Base-by-base conservation (phyloP, 225 moss, liverwort and hornwort genomes). In the Antitrichia curtipendula region DNA sequence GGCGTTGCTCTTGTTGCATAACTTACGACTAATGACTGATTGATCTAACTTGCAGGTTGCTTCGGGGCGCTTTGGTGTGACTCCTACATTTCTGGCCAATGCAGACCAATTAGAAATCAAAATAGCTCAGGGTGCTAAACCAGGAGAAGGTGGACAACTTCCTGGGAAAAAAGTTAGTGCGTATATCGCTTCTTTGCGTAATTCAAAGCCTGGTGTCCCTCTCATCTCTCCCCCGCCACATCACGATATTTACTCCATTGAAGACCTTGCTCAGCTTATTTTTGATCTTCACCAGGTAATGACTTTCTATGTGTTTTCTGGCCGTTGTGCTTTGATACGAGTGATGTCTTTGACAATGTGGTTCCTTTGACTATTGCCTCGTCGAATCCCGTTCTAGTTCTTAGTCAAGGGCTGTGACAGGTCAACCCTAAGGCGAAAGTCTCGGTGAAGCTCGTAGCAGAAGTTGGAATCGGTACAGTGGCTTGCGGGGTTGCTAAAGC, bases 231-330 rank as follows among this genome's bases (percentile, higher is more conserved):
- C 97, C 38, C 97, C 97, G 80, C 97, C 97, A 61, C 97, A 97
- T 89, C 97, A 97, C 86, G 97, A 97, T 90, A 97, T 97, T 75
- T 97, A 97, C 82, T 97, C 97, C 32, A 97, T 97, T 91, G 97
- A 97, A 88, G 97, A 97, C 83, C 89, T 97, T 78, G 97, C 97
- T 59, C 97, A 97, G 87, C 94, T 97, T 47, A 95, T 96, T 60
- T 97, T 92, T 82, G 96, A 97, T 85, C 95, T 97, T 73, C 97
- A 97, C 75, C 96, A 96, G 97, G 97, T 97, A 91, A 36, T 56
- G 34, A 47, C 68, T 80, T 82, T 88, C 63, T 81, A 53, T 29
- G 62, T 60, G 56, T n/a, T 82, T 36, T 68, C 49, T 78, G 12
- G 32, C 34, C 36, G 40, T 75, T 63, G 71, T 74, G 79, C 54